Evolutionary conservation across 345 rosid genomes (phyloP).

Genomic region (Acer yangbiense): DNA sequence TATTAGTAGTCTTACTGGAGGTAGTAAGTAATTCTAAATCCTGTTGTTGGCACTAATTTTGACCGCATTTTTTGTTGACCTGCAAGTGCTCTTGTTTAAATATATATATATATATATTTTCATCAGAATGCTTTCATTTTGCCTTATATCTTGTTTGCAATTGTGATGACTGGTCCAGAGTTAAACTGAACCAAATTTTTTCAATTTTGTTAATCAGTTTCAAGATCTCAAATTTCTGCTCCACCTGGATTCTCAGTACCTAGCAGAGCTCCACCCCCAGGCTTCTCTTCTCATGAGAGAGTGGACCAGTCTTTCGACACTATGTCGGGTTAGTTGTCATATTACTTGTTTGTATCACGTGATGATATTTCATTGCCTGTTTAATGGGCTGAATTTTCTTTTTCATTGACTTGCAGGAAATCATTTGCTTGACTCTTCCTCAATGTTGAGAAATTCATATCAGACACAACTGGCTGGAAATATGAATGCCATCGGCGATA

Average conservation of each 20-base stretch:
- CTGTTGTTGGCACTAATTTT: not conserved
- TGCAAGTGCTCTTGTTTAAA: too few relatives aligned
- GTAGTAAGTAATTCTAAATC: not conserved
- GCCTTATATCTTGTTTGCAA: too few relatives aligned
- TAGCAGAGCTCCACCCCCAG: conserved; percentile 90
- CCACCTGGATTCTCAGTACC: conserved; percentile 91
- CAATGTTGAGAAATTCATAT: conserved; percentile 54
- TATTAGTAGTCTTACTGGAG: too few relatives aligned
- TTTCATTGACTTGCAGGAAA: conserved; percentile 44
- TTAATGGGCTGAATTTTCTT: not conserved
- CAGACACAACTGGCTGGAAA: conserved; percentile 44
- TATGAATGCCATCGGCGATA: conserved; percentile 47
- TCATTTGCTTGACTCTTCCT: conserved; percentile 48
- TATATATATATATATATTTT: not conserved
- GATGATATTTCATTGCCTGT: conserved; percentile 7
- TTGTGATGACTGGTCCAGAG: too few relatives aligned
- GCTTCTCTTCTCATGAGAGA: conserved; percentile 77
- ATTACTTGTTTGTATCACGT: not conserved
- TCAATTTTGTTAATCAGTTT: conserved; percentile 26
- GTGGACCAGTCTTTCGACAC: conserved; percentile 47
- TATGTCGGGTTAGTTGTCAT: conserved; percentile 46
- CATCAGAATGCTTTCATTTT: too few relatives aligned
- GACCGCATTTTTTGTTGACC: not conserved
- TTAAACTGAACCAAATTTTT: too few relatives aligned
- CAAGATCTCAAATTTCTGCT: conserved; percentile 71